Evolutionary conservation across 768 basidiomycete species (phyloP).

Genomic region (Boletellus sp.): DNA sequence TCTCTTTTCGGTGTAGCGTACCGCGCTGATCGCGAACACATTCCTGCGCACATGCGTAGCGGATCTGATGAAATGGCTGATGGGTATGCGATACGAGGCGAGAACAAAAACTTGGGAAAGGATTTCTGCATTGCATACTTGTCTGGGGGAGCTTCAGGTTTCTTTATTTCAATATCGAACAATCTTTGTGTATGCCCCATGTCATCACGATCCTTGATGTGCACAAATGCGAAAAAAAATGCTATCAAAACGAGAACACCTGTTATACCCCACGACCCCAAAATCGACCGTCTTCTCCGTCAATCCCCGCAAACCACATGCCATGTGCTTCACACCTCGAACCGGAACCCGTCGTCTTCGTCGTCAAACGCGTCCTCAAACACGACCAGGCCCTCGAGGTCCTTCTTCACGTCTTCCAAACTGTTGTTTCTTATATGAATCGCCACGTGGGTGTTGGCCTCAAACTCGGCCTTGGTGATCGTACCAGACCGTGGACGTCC

Average conservation of each 20-base stretch:
- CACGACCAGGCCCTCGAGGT: conserved; percentile 29
- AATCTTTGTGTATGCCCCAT: background rate
- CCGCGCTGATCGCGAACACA: too few species aligned
- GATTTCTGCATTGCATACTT: too few species aligned
- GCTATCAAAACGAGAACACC: conserved; percentile 2
- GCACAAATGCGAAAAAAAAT: conserved; percentile 13
- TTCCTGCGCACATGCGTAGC: too few species aligned
- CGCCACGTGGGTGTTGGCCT: conserved; percentile 19
- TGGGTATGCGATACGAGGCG: too few species aligned
- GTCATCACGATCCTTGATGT: background rate
- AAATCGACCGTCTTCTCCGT: conserved; percentile 2
- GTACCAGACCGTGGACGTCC: conserved; percentile 23
- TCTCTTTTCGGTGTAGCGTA: conserved; percentile 13
- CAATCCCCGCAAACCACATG: background rate
- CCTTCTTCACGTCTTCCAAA: conserved; percentile 30
- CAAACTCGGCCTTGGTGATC: conserved; percentile 22
- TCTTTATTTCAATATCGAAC: too few species aligned
- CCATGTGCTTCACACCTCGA: conserved; percentile 18
- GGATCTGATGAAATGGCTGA: too few species aligned
- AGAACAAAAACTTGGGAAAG: too few species aligned
- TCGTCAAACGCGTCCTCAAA: conserved; percentile 26
- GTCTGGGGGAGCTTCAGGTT: too few species aligned
- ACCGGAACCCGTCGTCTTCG: conserved; percentile 29
- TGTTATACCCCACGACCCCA: conserved; percentile 13
- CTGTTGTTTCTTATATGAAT: conserved; percentile 19